Conservation (phyloP, 176 grass and related monocot genomes). For the Zoysia pacifica region DNA sequence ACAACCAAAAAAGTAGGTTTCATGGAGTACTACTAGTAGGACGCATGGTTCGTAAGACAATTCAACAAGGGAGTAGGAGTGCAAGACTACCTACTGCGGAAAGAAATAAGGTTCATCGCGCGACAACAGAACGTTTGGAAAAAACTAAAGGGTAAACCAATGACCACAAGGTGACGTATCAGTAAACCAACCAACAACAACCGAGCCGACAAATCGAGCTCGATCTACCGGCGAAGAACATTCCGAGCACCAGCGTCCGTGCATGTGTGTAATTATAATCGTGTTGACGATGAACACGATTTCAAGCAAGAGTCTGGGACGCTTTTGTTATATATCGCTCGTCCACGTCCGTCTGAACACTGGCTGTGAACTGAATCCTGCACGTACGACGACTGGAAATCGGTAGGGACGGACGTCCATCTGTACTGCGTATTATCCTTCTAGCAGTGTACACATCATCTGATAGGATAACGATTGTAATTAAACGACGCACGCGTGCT, state of each 20-base stretch:
- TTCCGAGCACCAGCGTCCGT: not conserved
- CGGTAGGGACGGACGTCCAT: slow-evolving; percentile 6
- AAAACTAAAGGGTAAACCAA: too few relatives aligned
- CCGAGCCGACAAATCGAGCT: not conserved
- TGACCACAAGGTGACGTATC: too few relatives aligned
- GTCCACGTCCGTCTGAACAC: not conserved
- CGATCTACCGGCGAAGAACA: not conserved
- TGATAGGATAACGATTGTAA: not conserved
- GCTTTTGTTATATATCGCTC: not conserved
- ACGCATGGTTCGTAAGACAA: too few relatives aligned
- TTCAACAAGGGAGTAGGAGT: too few relatives aligned
- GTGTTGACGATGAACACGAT: not conserved
- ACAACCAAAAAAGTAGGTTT: too few relatives aligned
- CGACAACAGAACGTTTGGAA: too few relatives aligned
- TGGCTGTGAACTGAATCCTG: not conserved
- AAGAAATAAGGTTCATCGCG: too few relatives aligned
- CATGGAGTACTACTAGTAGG: too few relatives aligned
- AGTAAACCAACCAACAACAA: not conserved
- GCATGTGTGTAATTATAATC: not conserved
- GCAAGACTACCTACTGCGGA: too few relatives aligned
- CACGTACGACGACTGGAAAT: slow-evolving; percentile 1
- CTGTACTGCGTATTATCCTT: not conserved
- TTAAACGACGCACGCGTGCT: not conserved
- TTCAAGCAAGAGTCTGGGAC: slow-evolving; percentile 12
- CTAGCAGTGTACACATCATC: not conserved